A percentile compares a stretch with the other conserved stretches of the same genome.
phyloP scores from a whole-genome alignment of 2,329 filamentous ascomycete species.

The Exophiala oligosperma region DNA sequence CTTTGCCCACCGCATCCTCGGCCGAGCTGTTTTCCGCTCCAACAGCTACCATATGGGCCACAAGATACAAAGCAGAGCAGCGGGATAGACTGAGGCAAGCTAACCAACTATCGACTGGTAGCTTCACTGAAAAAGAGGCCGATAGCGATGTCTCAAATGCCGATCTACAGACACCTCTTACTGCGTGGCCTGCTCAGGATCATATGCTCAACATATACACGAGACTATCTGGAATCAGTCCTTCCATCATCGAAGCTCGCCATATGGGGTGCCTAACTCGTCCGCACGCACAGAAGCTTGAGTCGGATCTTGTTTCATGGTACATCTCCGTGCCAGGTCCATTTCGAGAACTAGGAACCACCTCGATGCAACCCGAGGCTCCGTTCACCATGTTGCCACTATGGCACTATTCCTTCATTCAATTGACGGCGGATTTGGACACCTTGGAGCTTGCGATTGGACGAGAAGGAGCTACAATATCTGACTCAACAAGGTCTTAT shows the following conservation, averaged over 20 bases:
- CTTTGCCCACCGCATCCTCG: conserved; percentile 10
- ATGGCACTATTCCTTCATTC: conserved; percentile 17
- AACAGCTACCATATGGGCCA: conserved; percentile 12
- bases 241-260: conserved; percentile 16
- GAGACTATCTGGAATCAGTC: conserved; percentile 14
- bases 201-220: conserved; percentile 13
- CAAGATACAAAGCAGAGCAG: conserved; percentile 4
- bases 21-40: conserved; percentile 15
- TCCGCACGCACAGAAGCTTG: conserved; percentile 7
- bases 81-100: neutral
- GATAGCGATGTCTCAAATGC: too few species aligned
- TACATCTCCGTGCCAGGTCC: conserved; percentile 3
- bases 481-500: conserved; percentile 3
- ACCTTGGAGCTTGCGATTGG: conserved; percentile 12
- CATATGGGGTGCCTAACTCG: conserved; percentile 9
- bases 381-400: conserved; percentile 17
- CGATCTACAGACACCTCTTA: too few species aligned
- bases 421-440: conserved; percentile 7
- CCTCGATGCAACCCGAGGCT: neutral
- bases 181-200: neutral
- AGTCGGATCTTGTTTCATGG: conserved; percentile 15
- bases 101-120: neutral
- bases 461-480: conserved; percentile 3
- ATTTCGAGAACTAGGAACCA: neutral
- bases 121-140: too few species aligned